Conservation (phyloP, 305 asterid genomes). For the Fraxinus dipetala region DNA sequence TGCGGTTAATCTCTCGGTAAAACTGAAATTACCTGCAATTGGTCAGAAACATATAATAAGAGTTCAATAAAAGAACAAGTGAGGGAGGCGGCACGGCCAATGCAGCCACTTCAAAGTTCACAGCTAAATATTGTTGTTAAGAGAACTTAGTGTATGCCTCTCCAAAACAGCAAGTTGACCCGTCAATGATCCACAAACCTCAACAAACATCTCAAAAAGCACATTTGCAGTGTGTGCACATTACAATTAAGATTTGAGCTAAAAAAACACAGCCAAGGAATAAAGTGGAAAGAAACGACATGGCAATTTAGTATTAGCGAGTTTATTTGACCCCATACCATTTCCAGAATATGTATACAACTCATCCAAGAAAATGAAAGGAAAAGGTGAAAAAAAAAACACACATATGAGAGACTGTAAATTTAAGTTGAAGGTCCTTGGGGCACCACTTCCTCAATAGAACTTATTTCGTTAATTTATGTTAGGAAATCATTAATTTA, state of each 20-base stretch:
- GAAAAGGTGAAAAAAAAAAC: neutral
- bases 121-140: neutral
- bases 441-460: neutral
- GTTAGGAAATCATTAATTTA: neutral
- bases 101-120: neutral
- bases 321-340: neutral
- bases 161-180: neutral
- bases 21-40: slow-evolving; percentile 76
- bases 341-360: neutral
- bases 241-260: neutral
- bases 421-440: neutral
- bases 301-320: neutral
- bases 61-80: neutral
- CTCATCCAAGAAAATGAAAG: neutral
- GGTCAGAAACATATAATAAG: neutral
- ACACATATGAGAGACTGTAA: neutral
- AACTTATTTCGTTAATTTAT: neutral
- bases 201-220: neutral
- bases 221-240: neutral
- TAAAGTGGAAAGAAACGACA: neutral
- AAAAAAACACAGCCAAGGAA: neutral
- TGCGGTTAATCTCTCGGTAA: slow-evolving; percentile 62
- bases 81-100: neutral
- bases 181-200: neutral
- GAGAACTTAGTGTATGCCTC: neutral